Conservation (phyloP, 129 eudicot species). For the Gnaphalium uliginosum region DNA sequence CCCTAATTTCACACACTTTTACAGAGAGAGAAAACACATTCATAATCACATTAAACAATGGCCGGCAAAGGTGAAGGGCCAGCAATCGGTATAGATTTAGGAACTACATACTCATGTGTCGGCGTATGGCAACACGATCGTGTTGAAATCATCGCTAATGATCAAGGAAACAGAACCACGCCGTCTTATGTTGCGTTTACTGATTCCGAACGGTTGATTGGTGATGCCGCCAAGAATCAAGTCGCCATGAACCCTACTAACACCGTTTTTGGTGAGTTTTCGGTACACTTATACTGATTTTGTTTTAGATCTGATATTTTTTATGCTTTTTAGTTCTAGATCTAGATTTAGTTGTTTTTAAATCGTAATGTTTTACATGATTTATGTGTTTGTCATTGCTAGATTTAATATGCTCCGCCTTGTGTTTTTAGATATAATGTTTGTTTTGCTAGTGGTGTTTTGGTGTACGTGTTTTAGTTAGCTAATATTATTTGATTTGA, state of each 20-base stretch:
- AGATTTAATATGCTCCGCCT: neutral
- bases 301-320: neutral
- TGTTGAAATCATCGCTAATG: slow-evolving; percentile 19
- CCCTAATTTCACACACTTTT: slow-evolving; percentile 1
- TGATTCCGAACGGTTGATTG: slow-evolving; percentile 6
- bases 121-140: slow-evolving; percentile 20
- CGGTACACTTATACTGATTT: neutral
- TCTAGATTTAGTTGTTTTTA: neutral
- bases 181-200: slow-evolving; percentile 19
- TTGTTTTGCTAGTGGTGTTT: neutral
- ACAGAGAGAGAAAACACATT: neutral
- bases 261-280: slow-evolving; percentile 10
- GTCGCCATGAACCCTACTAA: slow-evolving; percentile 19
- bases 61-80: slow-evolving; percentile 23
- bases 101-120: slow-evolving; percentile 11
- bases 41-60: neutral
- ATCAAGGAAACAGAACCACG: slow-evolving; percentile 12
- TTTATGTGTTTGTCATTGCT: neutral
- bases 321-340: neutral
- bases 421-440: neutral
- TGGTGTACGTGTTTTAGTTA: neutral
- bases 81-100: neutral
- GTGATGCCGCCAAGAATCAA: slow-evolving; percentile 17
- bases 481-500: too few species aligned
- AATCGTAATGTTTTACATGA: neutral